Base-by-base conservation (phyloP, 2,329 filamentous ascomycete species). In the Aspergillus glaucus region DNA sequence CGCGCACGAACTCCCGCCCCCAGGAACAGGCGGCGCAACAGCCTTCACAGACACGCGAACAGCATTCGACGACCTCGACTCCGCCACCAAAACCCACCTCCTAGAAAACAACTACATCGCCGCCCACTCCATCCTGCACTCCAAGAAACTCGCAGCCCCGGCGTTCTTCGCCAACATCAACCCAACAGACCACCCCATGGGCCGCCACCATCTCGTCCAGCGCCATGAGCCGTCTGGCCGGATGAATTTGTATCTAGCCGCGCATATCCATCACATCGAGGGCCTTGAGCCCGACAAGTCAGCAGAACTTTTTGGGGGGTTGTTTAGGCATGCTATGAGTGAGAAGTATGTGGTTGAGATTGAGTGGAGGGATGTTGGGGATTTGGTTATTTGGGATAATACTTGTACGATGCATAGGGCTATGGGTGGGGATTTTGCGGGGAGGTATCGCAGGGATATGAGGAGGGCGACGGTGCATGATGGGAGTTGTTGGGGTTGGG, bases 361-460 rank as follows among this genome's bases (percentile, higher is more conserved):
- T 5, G 60, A 69, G 36, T 82, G 79, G 79, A 52, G 73, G 28
- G 56, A 70, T 3, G 57, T 63, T 0, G 72, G 76, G 0, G 79
- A 82, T 56, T 41, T 82, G 49, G 60, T 82, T 17, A 71, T 79
- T 22, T 82, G 80, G 79, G 79, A 84, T 55, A 83, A 82, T 58
- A 75, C 76, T 0, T 74, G 70, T 45, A 74, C 76, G 9, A 70
- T 81, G 68, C 79, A 83, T 61, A 62, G 78, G 6, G 76, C 77
- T 1, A 72, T 69, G 2, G 65, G 67, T 0, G 78, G 78, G 0
- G 57, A 60, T 0, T 80, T 76, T 54, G 69, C 71, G 46, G 71
- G 74, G 0, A 74, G 69, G 53, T 76, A 71, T 55, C 65, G 58
- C 50, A 64, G 78, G 30, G 79, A 83, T 59, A 70, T 82, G 72